Base-by-base conservation (phyloP, 208 protist genomes). In the Wallacemonas sp. region DNA sequence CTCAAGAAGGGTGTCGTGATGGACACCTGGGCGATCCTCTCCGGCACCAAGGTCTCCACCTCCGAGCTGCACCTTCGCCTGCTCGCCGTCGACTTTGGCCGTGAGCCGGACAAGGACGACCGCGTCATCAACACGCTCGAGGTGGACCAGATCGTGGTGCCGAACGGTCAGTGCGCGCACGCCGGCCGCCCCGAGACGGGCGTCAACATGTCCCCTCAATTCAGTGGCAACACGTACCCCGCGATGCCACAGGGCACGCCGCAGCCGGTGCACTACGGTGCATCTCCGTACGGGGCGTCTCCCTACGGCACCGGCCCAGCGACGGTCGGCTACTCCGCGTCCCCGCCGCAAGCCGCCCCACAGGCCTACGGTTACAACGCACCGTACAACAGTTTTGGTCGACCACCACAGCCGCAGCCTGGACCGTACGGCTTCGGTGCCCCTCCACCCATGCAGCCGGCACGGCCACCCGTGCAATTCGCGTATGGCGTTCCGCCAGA, bases 1-100 rank as follows among this genome's bases (percentile, higher is more conserved):
- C 65, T 92, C 19, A 83, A 68, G 2, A 75, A 69, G 34, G 87
- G 87, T 21, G 64, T 92, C 41, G 84, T 93, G 48, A 55, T 75
- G 48, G 89, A 93, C 54, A 26, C 64, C 44, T 95, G 87, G 85
- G 79, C 79, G 71, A 64, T 89, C 2, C 72, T 95, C 2, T 80
- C 73, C 49, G 86, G 87, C 54, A 82, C 74, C 36, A 66, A 70
- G 23, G 23, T 17, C 11, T 17, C 54, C 27, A 5, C 72, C 58
- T 74, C 83, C 23, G 85, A 93, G 68, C 30, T 95, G 49, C 84
- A 74, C 57, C 11, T 95, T 14, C 86, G 86, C 36, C 14, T 90
- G 9, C 52, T 93, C 14, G 86, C 89, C 1, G 66, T 83, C 29
- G 86, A 92, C 41, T 47, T 47, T 47, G 41, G 41, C 16, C 14